Evolutionary conservation across 2,329 filamentous ascomycete species (phyloP).

Genomic region (Myotisia sp.): DNA sequence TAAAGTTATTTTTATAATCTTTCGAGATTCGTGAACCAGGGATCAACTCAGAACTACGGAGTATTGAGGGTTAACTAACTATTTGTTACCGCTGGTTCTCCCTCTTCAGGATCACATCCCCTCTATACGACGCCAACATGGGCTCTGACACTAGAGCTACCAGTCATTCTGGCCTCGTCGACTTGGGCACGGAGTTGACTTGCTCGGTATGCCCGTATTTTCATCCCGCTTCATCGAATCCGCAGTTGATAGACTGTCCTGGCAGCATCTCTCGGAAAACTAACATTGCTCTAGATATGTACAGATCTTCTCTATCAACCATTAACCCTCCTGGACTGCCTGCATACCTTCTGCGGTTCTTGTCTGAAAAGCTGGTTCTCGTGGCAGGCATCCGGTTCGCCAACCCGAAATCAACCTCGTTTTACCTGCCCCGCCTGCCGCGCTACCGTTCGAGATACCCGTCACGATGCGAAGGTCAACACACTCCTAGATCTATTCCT

Average conservation of each 20-base stretch:
- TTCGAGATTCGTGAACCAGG: too few relatives aligned
- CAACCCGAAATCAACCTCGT: conserved; percentile 34
- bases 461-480: conserved; percentile 78
- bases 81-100: too few relatives aligned
- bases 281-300: conserved; percentile 55
- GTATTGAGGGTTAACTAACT: too few relatives aligned
- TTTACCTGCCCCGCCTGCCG: conserved; percentile 93
- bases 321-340: conserved; percentile 77
- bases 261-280: too few relatives aligned
- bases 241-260: background rate
- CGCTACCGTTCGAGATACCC: conserved; percentile 68
- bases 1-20: too few relatives aligned
- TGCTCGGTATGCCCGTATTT: conserved; percentile 59
- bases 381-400: conserved; percentile 52
- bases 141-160: too few relatives aligned
- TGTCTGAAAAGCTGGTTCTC: conserved; percentile 94
- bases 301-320: conserved; percentile 88
- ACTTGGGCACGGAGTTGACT: conserved; percentile 84
- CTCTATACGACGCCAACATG: too few relatives aligned
- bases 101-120: too few relatives aligned
- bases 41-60: too few relatives aligned
- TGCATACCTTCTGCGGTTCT: conserved; percentile 90
- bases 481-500: conserved; percentile 83
- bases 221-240: background rate
- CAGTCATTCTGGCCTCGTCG: conserved; percentile 31